Evolutionary conservation across 345 rosid species (phyloP).

Genomic region (Linum trigynum): DNA sequence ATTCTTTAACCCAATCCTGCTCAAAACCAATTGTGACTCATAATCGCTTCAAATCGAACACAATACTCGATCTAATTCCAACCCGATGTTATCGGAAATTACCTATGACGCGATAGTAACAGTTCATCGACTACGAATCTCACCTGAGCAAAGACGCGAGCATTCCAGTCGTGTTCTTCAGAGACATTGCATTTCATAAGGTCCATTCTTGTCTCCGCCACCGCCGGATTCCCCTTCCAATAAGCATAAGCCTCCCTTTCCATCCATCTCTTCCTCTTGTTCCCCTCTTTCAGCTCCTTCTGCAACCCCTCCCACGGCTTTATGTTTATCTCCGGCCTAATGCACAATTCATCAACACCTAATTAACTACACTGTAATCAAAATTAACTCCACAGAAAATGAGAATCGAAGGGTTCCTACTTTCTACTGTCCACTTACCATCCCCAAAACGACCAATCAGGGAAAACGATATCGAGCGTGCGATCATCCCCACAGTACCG

Average conservation of each 20-base stretch:
- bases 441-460: slow-evolving; percentile 31
- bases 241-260: slow-evolving; percentile 69
- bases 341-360: slow-evolving; percentile 8
- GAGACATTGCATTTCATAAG: slow-evolving; percentile 72
- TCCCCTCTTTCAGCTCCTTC: slow-evolving; percentile 46
- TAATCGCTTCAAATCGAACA: not conserved
- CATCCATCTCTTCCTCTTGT: slow-evolving; percentile 38
- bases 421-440: slow-evolving; percentile 8
- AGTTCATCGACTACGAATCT: not conserved
- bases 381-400: not conserved
- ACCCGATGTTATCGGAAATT: not conserved
- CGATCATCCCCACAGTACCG: slow-evolving; percentile 21
- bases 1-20: slow-evolving; percentile 73
- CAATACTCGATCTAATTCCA: not conserved
- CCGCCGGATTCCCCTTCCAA: slow-evolving; percentile 88
- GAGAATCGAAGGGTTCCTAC: not conserved
- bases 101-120: not conserved
- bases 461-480: slow-evolving; percentile 20
- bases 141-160: slow-evolving; percentile 73
- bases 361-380: too few species aligned
- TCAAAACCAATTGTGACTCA: not conserved
- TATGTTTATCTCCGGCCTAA: slow-evolving; percentile 64
- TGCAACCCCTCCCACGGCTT: slow-evolving; percentile 58
- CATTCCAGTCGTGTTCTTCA: slow-evolving; percentile 69
- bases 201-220: slow-evolving; percentile 53